A percentile compares a stretch with the other conserved stretches of the same genome.
Evolutionary conservation across 1,284 basidiomycete species (phyloP).

Genomic region (Trametes versicolor): DNA sequence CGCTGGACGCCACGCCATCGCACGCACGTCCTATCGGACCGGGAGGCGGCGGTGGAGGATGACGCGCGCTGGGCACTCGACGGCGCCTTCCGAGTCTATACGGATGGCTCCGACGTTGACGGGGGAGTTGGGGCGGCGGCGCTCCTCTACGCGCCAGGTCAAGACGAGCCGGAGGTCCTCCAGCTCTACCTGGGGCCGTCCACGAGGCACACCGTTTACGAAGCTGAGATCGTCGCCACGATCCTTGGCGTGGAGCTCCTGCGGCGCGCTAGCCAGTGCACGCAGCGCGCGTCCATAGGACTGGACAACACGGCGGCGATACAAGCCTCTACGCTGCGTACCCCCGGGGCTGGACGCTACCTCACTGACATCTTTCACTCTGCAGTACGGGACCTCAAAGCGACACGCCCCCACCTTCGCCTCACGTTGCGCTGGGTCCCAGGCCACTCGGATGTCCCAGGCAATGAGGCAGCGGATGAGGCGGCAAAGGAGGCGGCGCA

Average conservation of each 20-base stretch:
- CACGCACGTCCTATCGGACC: constrained; percentile 5
- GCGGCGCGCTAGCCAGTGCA: neutral
- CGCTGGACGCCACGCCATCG: constrained; percentile 8
- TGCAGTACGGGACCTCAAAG: neutral
- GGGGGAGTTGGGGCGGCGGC: constrained; percentile 21
- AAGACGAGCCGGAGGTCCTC: constrained; percentile 10
- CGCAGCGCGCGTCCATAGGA: constrained; percentile 6
- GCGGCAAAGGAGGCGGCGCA: constrained; percentile 18
- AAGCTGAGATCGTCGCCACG: constrained; percentile 43
- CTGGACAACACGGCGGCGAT: constrained; percentile 29
- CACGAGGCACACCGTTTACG: constrained; percentile 43
- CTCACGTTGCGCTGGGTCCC: constrained; percentile 18
- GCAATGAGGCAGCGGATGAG: neutral
- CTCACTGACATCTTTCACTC: constrained; percentile 8
- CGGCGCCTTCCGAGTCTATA: constrained; percentile 18
- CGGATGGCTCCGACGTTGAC: constrained; percentile 15
- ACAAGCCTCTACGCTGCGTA: constrained; percentile 7
- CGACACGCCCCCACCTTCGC: neutral
- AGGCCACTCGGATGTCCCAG: constrained; percentile 8
- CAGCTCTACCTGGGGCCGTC: constrained; percentile 37
- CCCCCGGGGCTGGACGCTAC: neutral
- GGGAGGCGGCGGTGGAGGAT: constrained; percentile 3
- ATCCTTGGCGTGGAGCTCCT: constrained; percentile 26
- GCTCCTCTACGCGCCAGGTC: constrained; percentile 17
- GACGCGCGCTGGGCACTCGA: constrained; percentile 4